These are phyloP conservation scores for Prinsepia uniflora DNA, from an alignment of 306 rosid genomes.

Conservation along the genomic window DNA sequence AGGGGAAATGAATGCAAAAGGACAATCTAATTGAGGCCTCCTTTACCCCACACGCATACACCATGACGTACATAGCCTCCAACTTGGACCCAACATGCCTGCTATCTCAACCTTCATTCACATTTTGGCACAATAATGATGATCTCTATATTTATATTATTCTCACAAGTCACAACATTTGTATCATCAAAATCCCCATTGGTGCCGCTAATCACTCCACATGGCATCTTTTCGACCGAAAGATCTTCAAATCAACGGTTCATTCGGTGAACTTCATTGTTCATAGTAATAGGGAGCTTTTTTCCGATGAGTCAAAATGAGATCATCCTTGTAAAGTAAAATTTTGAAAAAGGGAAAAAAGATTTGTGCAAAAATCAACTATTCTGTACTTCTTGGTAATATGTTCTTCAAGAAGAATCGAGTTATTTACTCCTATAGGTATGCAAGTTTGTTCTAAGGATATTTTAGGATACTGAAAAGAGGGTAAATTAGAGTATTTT, in stretches of 20 bases:
- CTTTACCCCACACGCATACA: slow-evolving; percentile 67
- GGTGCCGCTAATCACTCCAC: slow-evolving; percentile 49
- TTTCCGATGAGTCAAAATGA: neutral
- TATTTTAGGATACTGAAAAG: too few relatives aligned
- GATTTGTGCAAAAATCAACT: too few relatives aligned
- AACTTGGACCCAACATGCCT: slow-evolving; percentile 70
- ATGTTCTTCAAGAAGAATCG: too few relatives aligned
- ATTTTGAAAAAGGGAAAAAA: too few relatives aligned
- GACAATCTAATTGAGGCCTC: slow-evolving; percentile 53
- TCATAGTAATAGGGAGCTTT: too few relatives aligned
- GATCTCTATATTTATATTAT: slow-evolving; percentile 8
- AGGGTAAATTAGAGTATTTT: too few relatives aligned
- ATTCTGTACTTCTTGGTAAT: too few relatives aligned
- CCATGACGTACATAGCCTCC: slow-evolving; percentile 60
- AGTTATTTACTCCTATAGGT: too few relatives aligned
- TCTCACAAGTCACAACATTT: slow-evolving; percentile 30
- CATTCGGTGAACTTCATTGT: neutral
- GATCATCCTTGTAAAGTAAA: neutral
- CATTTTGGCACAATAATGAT: slow-evolving; percentile 40
- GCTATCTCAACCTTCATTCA: slow-evolving; percentile 26
- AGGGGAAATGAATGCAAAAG: slow-evolving; percentile 61
- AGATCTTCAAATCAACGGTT: slow-evolving; percentile 14
- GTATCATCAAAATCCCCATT: slow-evolving; percentile 26
- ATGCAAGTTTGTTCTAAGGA: too few relatives aligned
- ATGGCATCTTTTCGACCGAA: slow-evolving; percentile 39